Base-by-base conservation (phyloP, 139 green algal genomes). In the Chlorella sp. region DNA sequence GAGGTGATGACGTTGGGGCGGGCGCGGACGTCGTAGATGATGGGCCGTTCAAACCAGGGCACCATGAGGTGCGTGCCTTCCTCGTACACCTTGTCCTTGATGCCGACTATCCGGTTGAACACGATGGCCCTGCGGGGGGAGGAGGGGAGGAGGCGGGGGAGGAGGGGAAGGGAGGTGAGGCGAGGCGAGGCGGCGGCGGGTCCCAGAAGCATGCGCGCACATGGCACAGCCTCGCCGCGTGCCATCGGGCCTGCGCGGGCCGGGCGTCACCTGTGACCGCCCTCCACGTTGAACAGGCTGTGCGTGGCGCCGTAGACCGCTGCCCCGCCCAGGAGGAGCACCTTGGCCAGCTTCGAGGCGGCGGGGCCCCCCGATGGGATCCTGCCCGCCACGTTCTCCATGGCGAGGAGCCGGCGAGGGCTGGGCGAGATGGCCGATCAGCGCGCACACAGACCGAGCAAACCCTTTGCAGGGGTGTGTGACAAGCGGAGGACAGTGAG, bases 1-100 rank as follows among this genome's bases (percentile, higher is more conserved):
- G 90, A 96, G 66, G 91, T 83, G 76, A 99, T 98, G 58, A 94
- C 87, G 79, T 97, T 95, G 41, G 96, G 96, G 12, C 93, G 87
- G 11, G 96, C 92, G 15, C 96, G 90, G 60, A 99, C 94, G 80
- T 99, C 96, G 65, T 97, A 99, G 33, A 98, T 96, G 79, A 98
- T 92, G 33, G 96, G 94, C 8, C 95, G 88, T 67, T 99, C 95
- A 56, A 99, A 94, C 95, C 96, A 98, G 8, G 96, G 96, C 17
- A 99, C 81, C 89, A 99, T 97, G 60, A 99, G 63, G 83, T 99
- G 96, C 27, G 94, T 99, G 11, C 96, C 96, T 81, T 99, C 96
- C 40, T 77, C 48, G 55, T 98, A 99, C 31, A 98, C 91, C 74
- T 78, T 84, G 1, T 99, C 93, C 83, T 98, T 98, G 77, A 99